Evolutionary conservation across 306 rosid species (phyloP), one percentile per base, ranked within the genome.

Genomic region (Medicago arabica): DNA sequence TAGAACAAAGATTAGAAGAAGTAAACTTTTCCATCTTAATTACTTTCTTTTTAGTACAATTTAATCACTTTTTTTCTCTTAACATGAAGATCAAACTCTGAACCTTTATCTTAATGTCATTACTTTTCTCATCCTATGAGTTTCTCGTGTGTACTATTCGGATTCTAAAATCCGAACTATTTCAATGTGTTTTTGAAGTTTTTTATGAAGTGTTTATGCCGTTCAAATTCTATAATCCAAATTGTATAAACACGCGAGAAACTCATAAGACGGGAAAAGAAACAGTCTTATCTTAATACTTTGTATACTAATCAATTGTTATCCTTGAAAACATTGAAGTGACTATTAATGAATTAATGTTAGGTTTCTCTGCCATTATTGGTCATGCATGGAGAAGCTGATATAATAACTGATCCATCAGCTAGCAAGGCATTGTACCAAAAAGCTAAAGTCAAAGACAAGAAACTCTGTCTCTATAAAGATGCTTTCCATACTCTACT

Each of bases 371-470:
- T 85, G 59, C 88, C 88, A 67, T 59, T 85, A 67, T 72, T 85
- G 82, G 82, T 85, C 80, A 85, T 85, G 88, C 88, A 85, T 85
- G 88, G 88, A 71, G 88, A 82, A 15, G 83, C 86, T 58, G 88
- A 85, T 63, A 79, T 82, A 67, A 85, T 85, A 78, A 79, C 88
- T 8, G 88, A 85, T 67, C 88, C 88, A 71, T 82, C 86, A 59
- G 88, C 88, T 43, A 85, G 86, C 75, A 79, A 85, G 76, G 88
- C 86, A 21, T 78, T 85, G 79, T 78, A 81, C 5, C 67, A 81
- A 75, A 81, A 75, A 78, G 88, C 88, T 21, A 85, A 69, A 58
- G 77, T 54, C n/a, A 64, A 8, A 11, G 88, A 85, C 80, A 85
- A 85, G 86, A 85, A 85, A 78, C 79, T 85, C 18, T 71, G 82